These are phyloP conservation scores for Viola odorata DNA, from an alignment of 345 rosid species.

Conservation along the genomic window DNA sequence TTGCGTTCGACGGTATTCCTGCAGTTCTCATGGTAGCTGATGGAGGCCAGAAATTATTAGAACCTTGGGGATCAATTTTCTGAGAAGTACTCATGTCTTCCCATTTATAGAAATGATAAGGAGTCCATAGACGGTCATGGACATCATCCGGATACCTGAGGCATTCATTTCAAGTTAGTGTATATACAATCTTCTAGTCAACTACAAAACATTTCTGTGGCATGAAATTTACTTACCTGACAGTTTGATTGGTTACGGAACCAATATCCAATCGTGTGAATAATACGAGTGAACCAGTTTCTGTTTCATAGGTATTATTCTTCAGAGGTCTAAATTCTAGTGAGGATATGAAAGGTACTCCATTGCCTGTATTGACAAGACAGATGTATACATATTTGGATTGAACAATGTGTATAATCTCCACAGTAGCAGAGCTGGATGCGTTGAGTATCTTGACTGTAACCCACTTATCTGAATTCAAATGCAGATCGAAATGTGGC, in stretches of 20 bases:
- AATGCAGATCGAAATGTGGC: constrained; percentile 39
- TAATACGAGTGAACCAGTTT: constrained; percentile 25
- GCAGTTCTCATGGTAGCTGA: constrained; percentile 29
- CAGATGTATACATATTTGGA: constrained; percentile 31
- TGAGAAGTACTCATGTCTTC: constrained; percentile 10
- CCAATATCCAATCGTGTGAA: constrained; percentile 31
- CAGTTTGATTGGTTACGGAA: constrained; percentile 8
- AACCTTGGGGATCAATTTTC: neutral
- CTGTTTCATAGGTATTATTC: constrained; percentile 6
- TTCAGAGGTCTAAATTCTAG: constrained; percentile 41
- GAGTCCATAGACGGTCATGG: constrained; percentile 34
- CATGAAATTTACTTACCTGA: too few species aligned
- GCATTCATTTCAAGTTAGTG: too few species aligned
- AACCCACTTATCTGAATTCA: constrained; percentile 43
- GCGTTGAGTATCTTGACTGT: constrained; percentile 19
- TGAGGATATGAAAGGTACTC: constrained; percentile 49
- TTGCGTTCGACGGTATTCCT: constrained; percentile 20
- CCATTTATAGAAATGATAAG: neutral
- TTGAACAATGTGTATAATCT: constrained; percentile 31
- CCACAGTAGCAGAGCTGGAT: neutral
- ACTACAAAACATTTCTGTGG: too few species aligned
- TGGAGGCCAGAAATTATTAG: constrained; percentile 16
- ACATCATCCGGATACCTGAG: constrained; percentile 35
- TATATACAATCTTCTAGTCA: too few species aligned
- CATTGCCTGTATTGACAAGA: constrained; percentile 39